These are phyloP conservation scores for Mycena indigotica DNA, from an alignment of 768 basidiomycete genomes.

Conservation along the genomic window DNA sequence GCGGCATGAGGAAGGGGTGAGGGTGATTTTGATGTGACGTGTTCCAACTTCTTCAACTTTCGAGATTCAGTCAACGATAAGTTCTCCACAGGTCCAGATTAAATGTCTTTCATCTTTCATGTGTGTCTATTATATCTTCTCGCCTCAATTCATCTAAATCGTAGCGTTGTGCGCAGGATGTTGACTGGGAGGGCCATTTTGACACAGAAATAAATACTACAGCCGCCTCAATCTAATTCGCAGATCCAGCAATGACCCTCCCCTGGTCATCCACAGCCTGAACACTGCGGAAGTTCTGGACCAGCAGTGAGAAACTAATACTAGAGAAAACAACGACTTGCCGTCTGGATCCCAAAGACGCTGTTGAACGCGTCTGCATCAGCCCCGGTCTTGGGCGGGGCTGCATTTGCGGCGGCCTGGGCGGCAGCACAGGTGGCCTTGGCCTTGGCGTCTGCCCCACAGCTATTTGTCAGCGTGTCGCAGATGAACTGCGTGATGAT, in stretches of 20 bases:
- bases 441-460: conserved; percentile 30
- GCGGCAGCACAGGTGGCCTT: conserved; percentile 1
- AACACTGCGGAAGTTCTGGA: conserved; percentile 18
- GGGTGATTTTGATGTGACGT: background rate
- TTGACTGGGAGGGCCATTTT: no score
- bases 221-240: no score
- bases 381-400: conserved; percentile 31
- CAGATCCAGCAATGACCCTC: conserved; percentile 24
- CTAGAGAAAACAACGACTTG: background rate
- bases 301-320: background rate
- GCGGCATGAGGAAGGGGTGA: conserved; percentile 52
- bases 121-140: no score
- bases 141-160: no score
- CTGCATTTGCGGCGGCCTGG: conserved; percentile 11
- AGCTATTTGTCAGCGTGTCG: conserved; percentile 53
- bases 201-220: no score
- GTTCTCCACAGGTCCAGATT: no score
- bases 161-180: no score
- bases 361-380: conserved; percentile 45
- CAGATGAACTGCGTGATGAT: conserved; percentile 49
- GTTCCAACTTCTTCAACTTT: no score
- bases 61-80: no score
- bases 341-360: conserved; percentile 37
- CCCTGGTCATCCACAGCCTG: conserved; percentile 32
- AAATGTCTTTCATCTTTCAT: no score